Percentiles rank a stretch among this genome's conserved stretches.
Evolutionary conservation across 2,329 filamentous ascomycete species (phyloP).

Genomic region (Talaromyces sp.): DNA sequence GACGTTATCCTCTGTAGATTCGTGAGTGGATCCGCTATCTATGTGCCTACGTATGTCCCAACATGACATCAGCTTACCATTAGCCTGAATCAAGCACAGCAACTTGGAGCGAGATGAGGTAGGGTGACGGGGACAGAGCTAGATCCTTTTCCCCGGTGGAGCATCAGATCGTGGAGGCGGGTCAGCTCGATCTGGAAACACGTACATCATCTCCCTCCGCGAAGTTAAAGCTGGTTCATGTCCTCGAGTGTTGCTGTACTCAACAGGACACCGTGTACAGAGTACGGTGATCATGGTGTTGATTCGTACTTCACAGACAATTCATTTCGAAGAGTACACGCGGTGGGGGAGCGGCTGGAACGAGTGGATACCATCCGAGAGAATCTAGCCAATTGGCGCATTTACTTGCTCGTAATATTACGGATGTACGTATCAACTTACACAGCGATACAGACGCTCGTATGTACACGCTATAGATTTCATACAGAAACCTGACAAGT

Average conservation of each 20-base stretch:
- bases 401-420: neutral
- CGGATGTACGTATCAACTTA: neutral
- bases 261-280: neutral
- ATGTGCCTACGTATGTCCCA: neutral
- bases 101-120: neutral
- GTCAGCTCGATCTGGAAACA: neutral
- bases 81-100: neutral
- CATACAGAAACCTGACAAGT: constrained; percentile 3
- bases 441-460: neutral
- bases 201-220: neutral
- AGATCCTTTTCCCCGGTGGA: neutral
- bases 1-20: neutral
- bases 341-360: neutral
- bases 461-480: neutral
- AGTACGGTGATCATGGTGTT: neutral
- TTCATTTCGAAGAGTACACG: neutral
- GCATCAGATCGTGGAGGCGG: constrained; percentile 4
- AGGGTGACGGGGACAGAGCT: neutral
- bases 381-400: neutral
- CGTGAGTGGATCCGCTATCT: neutral
- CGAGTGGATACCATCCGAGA: neutral
- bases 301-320: neutral
- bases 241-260: neutral
- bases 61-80: neutral
- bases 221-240: neutral